phyloP scores from a whole-genome alignment of 148 eudicot genomes.

The Polygonum aviculare region DNA sequence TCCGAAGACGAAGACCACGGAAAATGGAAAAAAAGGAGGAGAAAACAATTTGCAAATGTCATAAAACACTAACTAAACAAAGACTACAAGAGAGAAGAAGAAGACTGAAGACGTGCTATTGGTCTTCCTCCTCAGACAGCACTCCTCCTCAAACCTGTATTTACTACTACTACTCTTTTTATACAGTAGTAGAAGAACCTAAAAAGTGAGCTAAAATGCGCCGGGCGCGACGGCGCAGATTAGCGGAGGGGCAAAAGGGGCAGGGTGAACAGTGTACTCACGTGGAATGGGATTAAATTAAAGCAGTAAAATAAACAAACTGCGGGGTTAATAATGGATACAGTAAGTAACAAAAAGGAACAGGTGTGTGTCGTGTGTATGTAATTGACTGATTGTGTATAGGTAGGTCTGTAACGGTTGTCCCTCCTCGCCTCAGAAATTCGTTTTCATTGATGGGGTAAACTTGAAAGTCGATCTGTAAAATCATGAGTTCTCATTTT shows the following conservation, averaged over 20 bases:
- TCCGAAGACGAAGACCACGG: neutral
- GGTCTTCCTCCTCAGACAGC: conserved; percentile 10
- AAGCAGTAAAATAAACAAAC: neutral
- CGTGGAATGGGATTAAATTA: neutral
- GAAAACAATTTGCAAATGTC: neutral
- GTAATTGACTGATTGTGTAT: too few species aligned
- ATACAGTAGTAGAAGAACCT: neutral
- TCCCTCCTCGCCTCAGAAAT: neutral
- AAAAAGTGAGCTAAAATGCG: neutral
- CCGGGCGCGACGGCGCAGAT: neutral
- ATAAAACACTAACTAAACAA: neutral
- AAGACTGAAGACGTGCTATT: neutral
- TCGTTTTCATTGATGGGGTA: neutral
- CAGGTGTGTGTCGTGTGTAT: neutral
- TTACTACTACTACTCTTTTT: neutral
- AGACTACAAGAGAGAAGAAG: too few species aligned
- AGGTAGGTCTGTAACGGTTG: conserved; percentile 5
- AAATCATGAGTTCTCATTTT: neutral
- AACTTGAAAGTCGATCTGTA: neutral
- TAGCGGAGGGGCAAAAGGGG: neutral
- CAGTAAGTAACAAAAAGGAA: neutral
- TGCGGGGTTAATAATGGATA: neutral
- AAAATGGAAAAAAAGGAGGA: neutral
- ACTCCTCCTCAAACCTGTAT: neutral
- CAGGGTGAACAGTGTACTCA: neutral